phyloP scores from a whole-genome alignment of 805 yeast genomes.

The Kodamaea sagamina region DNA sequence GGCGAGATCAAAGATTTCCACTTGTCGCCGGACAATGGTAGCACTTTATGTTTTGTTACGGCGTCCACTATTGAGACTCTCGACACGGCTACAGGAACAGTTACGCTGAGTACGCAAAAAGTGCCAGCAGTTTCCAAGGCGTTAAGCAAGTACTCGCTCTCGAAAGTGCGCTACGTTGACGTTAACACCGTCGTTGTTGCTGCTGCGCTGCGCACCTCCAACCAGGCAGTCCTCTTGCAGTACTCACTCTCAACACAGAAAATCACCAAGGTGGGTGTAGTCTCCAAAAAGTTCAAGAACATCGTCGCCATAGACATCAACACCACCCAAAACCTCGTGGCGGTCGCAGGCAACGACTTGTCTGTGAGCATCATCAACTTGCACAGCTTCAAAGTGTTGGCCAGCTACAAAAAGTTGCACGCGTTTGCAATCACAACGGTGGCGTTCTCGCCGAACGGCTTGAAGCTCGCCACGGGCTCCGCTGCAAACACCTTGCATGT shows the following conservation, averaged over 20 bases:
- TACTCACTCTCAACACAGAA: slow-evolving; percentile 45
- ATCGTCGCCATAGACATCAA: slow-evolving; percentile 54
- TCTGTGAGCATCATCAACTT: slow-evolving; percentile 60
- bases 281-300: slow-evolving; percentile 54
- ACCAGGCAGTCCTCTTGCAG: slow-evolving; percentile 43
- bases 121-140: slow-evolving; percentile 21
- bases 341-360: slow-evolving; percentile 65
- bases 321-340: slow-evolving; percentile 44
- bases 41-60: slow-evolving; percentile 64
- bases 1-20: slow-evolving; percentile 62
- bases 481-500: slow-evolving; percentile 76
- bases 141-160: slow-evolving; percentile 32
- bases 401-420: slow-evolving; percentile 63
- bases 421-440: slow-evolving; percentile 76
- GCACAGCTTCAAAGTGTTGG: slow-evolving; percentile 52
- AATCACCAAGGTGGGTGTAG: slow-evolving; percentile 41
- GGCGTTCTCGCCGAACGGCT: slow-evolving; percentile 67
- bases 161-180: slow-evolving; percentile 46
- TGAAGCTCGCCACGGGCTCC: slow-evolving; percentile 67
- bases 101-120: slow-evolving; percentile 28
- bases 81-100: slow-evolving; percentile 49
- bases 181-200: slow-evolving; percentile 35
- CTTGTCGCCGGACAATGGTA: slow-evolving; percentile 63
- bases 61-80: slow-evolving; percentile 50
- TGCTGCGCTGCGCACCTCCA: slow-evolving; percentile 29